phyloP scores from a whole-genome alignment of 2,329 filamentous ascomycete species.

The Plectosphaerella cucumerina region DNA sequence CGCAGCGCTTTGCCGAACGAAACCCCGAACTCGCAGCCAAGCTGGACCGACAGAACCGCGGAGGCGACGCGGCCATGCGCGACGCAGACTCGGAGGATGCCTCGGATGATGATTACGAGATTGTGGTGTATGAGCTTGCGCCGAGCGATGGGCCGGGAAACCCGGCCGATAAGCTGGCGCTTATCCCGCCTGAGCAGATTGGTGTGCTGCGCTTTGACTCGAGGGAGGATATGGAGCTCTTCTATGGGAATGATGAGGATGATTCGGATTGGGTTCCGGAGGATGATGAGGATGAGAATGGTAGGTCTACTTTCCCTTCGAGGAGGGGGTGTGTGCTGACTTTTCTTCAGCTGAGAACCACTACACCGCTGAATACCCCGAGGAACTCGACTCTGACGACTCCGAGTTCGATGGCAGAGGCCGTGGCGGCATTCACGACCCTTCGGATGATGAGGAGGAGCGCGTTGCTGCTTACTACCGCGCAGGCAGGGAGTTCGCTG shows the following conservation, averaged over 20 bases:
- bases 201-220: constrained; percentile 54
- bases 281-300: constrained; percentile 63
- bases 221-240: constrained; percentile 55
- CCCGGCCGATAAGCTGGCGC: constrained; percentile 41
- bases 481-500: constrained; percentile 13
- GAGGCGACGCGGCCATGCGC: constrained; percentile 28
- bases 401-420: constrained; percentile 44
- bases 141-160: constrained; percentile 25
- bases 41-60: constrained; percentile 14
- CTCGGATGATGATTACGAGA: constrained; percentile 55
- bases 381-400: constrained; percentile 67
- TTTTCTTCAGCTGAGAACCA: constrained; percentile 63
- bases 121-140: constrained; percentile 61
- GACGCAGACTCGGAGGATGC: constrained; percentile 35
- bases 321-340: constrained; percentile 3
- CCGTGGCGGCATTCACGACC: not conserved
- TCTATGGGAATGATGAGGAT: constrained; percentile 56
- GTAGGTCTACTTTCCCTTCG: constrained; percentile 30
- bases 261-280: constrained; percentile 57
- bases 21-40: constrained; percentile 36
- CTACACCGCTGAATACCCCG: constrained; percentile 75
- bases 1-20: constrained; percentile 50
- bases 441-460: constrained; percentile 45
- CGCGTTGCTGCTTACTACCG: constrained; percentile 36
- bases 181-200: constrained; percentile 45